Percentiles rank a stretch among this genome's conserved stretches.
These are phyloP conservation scores for Senna tora DNA, from an alignment of 306 rosid species.

Conservation along the genomic window DNA sequence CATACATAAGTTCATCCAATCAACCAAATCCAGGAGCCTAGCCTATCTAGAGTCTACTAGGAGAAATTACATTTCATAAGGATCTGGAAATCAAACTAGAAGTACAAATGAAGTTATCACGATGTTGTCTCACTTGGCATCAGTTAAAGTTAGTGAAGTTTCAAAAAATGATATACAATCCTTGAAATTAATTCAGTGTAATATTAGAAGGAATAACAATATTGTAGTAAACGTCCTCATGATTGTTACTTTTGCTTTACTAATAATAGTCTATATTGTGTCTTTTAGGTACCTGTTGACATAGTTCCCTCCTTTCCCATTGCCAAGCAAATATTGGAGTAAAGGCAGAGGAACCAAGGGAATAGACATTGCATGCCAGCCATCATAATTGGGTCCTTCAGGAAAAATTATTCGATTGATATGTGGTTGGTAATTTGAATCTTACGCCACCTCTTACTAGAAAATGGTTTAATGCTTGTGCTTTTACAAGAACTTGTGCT, in stretches of 20 bases:
- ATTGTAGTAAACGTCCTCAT: not conserved
- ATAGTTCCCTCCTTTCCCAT: conserved; percentile 73
- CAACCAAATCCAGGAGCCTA: not conserved
- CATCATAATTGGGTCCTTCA: conserved; percentile 5
- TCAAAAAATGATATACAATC: not conserved
- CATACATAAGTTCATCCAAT: not conserved
- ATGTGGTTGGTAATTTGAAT: not conserved
- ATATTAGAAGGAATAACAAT: not conserved
- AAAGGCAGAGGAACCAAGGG: conserved; percentile 30
- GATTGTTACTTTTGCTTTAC: not conserved
- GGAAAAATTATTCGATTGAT: not conserved
- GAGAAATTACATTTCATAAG: not conserved
- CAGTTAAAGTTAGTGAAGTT: not conserved
- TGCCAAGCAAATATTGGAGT: conserved; percentile 60
- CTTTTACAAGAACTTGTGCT: not conserved
- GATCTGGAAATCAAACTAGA: not conserved
- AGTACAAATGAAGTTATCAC: not conserved
- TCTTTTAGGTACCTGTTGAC: conserved; percentile 83
- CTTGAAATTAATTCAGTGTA: not conserved
- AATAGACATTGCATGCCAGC: conserved; percentile 11
- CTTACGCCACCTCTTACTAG: not conserved
- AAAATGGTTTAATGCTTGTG: conserved; percentile 22
- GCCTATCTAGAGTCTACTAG: not conserved
- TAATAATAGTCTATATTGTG: conserved; percentile 30
- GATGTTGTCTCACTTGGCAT: not conserved